Base-by-base conservation (phyloP, 208 protist species). In the Sergeia podlipaevii region DNA sequence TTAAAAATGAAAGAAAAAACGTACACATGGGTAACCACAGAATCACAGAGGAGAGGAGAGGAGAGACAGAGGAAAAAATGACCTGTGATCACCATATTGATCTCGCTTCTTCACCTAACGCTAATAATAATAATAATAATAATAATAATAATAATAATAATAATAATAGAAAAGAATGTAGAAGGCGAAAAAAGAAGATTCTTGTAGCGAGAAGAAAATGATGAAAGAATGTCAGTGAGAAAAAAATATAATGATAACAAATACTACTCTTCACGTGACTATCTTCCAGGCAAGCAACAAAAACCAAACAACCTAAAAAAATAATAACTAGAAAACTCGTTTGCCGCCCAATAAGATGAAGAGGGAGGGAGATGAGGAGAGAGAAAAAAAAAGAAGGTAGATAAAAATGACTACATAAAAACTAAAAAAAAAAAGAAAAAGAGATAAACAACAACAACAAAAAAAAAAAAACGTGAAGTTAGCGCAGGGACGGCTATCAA, bases 341-440 rank as follows among this genome's bases (percentile, higher is more conserved):
- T n/a, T n/a, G n/a, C n/a, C n/a, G n/a, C n/a, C n/a, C n/a, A n/a
- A n/a, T n/a, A n/a, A n/a, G n/a, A n/a, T n/a, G n/a, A n/a, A n/a
- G n/a, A n/a, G n/a, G n/a, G n/a, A n/a, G n/a, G n/a, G n/a, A n/a
- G 17, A 28, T 13, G 13, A 21, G 27, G 30, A 56, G 15, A 17
- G 15, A 52, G 27, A 36, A 20, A 17, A 33, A 3, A 17, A 33
- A 44, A 17, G 10, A 23, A 0, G n/a, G 7, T 18, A 33, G 30
- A 43, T 2, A 38, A 36, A 0, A 54, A 32, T n/a, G n/a, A n/a
- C n/a, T n/a, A n/a, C n/a, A 46, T 34, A 54, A 55, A 55, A 49
- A 24, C 23, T 41, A 20, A 44, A n/a, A 23, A 52, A 21, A 43
- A 23, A 55, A 43, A 29, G 20, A 45, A 28, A 32, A 46, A 32